Evolutionary conservation across 2,329 filamentous ascomycete species (phyloP), one percentile per base, ranked within the genome.

Genomic region (Penicillium occitanis): DNA sequence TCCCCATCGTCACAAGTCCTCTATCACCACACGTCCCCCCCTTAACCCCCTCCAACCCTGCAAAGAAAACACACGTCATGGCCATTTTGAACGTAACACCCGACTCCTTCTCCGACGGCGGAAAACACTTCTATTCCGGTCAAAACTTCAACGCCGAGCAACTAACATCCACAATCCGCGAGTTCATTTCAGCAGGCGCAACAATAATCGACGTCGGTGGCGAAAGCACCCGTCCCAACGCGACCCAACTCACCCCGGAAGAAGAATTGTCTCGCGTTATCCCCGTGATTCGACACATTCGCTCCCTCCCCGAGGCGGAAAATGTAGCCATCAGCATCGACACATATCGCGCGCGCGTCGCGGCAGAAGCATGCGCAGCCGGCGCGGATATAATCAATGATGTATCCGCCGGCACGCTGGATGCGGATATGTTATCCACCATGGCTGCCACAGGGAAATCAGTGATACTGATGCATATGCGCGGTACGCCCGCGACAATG

Each of bases 361-460:
- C 94, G 1, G 86, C 89, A 71, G 87, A 87, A 22, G 91, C 92
- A 19, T 84, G 95, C 65, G 80, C 83, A 30, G 91, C 89, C 4
- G 95, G 95, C 61, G 94, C 93, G 6, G 90, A 97, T 75, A 91
- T 99, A 69, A 88, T 99, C 80, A 99, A 99, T 79, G 95, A 99
- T 77, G 89, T 99, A 42, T 96, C 92, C 0, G 92, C 90, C 1
- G 95, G 95, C 3, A 75, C 83, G 3, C 82, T 97, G 61, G 95
- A 98, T 75, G 80, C 86, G 0, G 84, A 85, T 0, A 98, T 99
- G 93, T 86, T 99, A 0, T 73, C 88, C 14, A 93, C 91, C 0
- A 89, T 94, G 68, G 94, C 91, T 0, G 83, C 85, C 4, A 85
- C 95, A 0, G 90, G 91, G 42, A 92, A 89, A 72, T 92, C 93